These are phyloP conservation scores for Closterium sp. DNA, from an alignment of 139 green algal genomes.

Conservation along the genomic window DNA sequence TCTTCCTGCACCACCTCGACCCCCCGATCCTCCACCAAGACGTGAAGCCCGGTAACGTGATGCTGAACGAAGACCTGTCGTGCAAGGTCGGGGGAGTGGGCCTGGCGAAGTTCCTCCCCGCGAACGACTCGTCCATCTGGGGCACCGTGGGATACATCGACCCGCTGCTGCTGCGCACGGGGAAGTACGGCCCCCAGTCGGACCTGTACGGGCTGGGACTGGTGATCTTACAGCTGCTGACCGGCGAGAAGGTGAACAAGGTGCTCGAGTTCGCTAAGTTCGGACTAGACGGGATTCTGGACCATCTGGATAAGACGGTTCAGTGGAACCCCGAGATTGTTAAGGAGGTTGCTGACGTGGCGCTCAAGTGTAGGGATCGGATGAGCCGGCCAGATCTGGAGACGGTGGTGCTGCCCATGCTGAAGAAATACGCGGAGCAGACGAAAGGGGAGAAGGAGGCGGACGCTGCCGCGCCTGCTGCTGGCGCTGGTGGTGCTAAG, in stretches of 20 bases:
- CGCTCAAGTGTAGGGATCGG: no score
- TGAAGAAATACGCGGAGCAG: no score
- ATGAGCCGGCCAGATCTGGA: no score
- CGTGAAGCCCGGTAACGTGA: neutral
- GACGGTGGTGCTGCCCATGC: no score
- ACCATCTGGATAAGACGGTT: no score
- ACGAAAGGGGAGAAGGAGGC: no score
- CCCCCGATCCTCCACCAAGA: neutral
- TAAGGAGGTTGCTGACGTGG: no score
- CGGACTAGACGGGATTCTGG: no score
- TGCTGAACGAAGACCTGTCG: neutral
- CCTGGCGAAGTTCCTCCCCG: neutral
- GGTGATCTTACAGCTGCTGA: constrained; percentile 9
- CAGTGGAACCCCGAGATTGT: no score
- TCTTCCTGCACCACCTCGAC: neutral
- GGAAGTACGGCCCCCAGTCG: neutral
- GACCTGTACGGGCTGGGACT: constrained; percentile 11
- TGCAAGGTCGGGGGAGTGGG: neutral
- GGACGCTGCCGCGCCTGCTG: no score
- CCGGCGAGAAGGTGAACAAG: neutral
- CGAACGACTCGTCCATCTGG: constrained; percentile 1
- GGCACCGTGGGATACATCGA: constrained; percentile 24
- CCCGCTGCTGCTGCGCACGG: neutral
- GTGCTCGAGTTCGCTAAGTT: no score
- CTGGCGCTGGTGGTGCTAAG: no score